Evolutionary conservation across 2,329 filamentous ascomycete genomes (phyloP), one percentile per base, ranked within the genome.

Genomic region (Arthrinium puccinioides): DNA sequence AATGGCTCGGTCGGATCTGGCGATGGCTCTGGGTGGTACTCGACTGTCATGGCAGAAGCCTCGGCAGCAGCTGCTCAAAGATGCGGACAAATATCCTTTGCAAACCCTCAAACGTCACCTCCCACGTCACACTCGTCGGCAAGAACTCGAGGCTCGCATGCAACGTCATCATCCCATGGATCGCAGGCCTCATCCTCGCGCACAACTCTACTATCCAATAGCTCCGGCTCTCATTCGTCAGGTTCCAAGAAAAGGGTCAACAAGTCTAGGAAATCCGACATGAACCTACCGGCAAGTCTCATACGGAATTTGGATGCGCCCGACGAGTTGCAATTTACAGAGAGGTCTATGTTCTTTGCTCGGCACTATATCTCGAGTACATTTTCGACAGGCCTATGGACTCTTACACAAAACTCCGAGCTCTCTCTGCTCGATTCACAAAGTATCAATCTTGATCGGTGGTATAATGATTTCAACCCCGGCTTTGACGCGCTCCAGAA

Each of bases 391-490:
- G 40, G 40, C 0, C 13, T 42, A 8, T 42, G 40, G 40, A 36
- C 39, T 1, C 15, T 42, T 9, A 29, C 40, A 0, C 40, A 38
- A 10, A 23, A 32, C 24, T 11, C 40, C 19, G 33, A 33, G 11
- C 15, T 18, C 9, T 33, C 19, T n/a, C 29, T 38, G 2, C 10
- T 42, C 7, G 32, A 42, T 13, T 38, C 21, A 0, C 31, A 36
- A 7, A 36, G 40, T 10, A 21, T 32, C 32, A 42, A 42, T 19
- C 40, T 42, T 2, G 40, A 42, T 25, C 24, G 14, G 1, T 42
- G 40, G 40, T 42, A 39, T 13, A 42, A 42, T 7, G 36, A 42
- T 13, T 42, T 42, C 36, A 39, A 39, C 21, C 40, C 36, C 8
- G 40, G 30, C 5, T 32, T 38, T 2, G 36, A 42, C 4, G 16